Conservation (phyloP, 2,329 filamentous ascomycete species). For the Colletotrichum sp. region DNA sequence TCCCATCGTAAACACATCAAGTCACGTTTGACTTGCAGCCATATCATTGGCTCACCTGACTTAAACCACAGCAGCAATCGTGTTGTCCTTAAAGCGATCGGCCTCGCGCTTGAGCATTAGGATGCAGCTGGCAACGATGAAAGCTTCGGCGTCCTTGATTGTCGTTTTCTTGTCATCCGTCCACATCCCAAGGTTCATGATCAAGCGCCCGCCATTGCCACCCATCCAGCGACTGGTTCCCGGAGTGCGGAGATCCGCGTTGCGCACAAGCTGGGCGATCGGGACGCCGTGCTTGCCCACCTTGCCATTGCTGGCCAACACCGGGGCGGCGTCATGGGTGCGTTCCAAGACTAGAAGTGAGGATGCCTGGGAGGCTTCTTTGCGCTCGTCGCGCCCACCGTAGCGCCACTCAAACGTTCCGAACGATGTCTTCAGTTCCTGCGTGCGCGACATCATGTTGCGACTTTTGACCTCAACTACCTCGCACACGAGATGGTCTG, state of each 20-base stretch:
- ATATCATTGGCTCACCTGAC: neutral
- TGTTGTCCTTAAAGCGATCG: neutral
- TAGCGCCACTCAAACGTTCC: neutral
- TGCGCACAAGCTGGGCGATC: neutral
- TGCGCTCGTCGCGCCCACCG: neutral
- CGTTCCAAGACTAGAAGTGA: neutral
- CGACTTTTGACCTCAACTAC: neutral
- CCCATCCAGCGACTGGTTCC: neutral
- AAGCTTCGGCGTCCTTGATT: neutral
- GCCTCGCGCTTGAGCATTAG: neutral
- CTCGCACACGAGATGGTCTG: neutral
- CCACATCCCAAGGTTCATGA: neutral
- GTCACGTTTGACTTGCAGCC: neutral
- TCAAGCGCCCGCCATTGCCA: neutral
- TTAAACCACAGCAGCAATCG: neutral
- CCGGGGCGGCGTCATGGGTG: neutral
- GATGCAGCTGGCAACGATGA: neutral
- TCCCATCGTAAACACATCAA: no score
- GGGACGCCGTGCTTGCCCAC: neutral
- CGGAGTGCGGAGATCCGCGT: neutral
- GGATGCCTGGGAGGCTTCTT: neutral
- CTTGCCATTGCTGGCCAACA: neutral
- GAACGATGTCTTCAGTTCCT: neutral
- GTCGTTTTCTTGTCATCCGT: neutral
- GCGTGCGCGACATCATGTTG: neutral